Evolutionary conservation across 2,329 filamentous ascomycete genomes (phyloP).

Genomic region (Aspergillus sp.): DNA sequence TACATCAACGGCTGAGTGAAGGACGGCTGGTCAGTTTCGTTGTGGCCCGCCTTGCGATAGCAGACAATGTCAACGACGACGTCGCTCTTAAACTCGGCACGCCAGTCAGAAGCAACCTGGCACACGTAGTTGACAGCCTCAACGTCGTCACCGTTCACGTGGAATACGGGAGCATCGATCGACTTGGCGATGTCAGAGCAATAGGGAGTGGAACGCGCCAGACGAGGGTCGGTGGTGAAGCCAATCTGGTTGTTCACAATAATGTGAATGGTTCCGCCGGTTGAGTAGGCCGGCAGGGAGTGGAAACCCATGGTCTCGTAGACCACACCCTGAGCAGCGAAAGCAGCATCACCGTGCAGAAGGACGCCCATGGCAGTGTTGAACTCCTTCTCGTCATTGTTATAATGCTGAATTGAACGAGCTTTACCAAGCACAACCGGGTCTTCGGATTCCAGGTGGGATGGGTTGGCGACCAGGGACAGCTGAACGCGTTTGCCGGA

Average conservation of each 20-base stretch:
- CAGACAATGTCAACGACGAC: slow-evolving; percentile 97
- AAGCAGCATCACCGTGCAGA: slow-evolving; percentile 93
- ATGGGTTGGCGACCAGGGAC: slow-evolving; percentile 95
- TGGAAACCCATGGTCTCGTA: slow-evolving; percentile 99
- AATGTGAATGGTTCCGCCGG: slow-evolving; percentile 91
- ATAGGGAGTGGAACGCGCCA: slow-evolving; percentile 93
- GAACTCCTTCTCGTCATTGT: slow-evolving; percentile 86
- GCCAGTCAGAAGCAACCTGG: slow-evolving; percentile 94
- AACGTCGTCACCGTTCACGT: slow-evolving; percentile 97
- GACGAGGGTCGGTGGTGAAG: slow-evolving; percentile 97
- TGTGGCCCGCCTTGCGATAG: slow-evolving; percentile 98
- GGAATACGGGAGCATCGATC: slow-evolving; percentile 96
- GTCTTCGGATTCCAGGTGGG: slow-evolving; percentile 95
- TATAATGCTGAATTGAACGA: slow-evolving; percentile 96
- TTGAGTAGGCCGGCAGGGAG: slow-evolving; percentile 89
- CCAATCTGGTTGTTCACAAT: slow-evolving; percentile 99
- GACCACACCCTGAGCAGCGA: slow-evolving; percentile 91
- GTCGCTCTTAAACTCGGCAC: slow-evolving; percentile 96
- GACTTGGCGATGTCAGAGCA: slow-evolving; percentile 99
- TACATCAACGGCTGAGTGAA: slow-evolving; percentile 99
- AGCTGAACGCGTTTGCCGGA: slow-evolving; percentile 99
- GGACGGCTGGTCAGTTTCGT: slow-evolving; percentile 97
- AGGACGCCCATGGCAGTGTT: slow-evolving; percentile 89
- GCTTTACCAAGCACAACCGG: slow-evolving; percentile 97
- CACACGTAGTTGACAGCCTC: slow-evolving; percentile 98